Evolutionary conservation across 768 basidiomycete species (phyloP).

Genomic region (Rhodotorula babjevae): DNA sequence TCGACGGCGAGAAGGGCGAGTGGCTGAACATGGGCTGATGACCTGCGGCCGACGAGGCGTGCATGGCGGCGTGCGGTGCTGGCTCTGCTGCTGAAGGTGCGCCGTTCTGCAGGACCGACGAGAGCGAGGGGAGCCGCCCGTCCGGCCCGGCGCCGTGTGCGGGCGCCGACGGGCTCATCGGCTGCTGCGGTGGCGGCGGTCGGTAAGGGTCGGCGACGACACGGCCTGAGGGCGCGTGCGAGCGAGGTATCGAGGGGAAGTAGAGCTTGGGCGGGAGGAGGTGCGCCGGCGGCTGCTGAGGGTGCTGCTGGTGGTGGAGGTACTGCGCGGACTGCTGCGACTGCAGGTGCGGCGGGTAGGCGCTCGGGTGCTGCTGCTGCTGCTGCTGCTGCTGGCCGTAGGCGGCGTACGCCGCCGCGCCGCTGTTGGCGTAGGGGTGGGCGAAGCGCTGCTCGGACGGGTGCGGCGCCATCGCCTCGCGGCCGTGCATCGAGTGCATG

Average conservation of each 20-base stretch:
- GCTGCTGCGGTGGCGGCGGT: neutral
- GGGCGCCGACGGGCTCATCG: neutral
- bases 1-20: neutral
- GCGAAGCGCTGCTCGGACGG: neutral
- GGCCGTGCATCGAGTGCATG: neutral
- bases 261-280: constrained; percentile 24
- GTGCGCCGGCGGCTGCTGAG: neutral
- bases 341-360: neutral
- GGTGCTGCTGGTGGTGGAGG: neutral
- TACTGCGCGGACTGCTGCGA: neutral
- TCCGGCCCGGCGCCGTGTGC: neutral
- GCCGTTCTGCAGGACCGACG: neutral
- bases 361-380: too few species aligned
- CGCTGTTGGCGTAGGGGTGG: neutral
- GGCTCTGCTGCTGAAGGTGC: neutral
- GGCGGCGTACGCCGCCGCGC: neutral
- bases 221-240: neutral
- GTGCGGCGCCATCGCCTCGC: neutral
- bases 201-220: neutral
- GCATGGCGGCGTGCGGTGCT: neutral
- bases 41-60: neutral
- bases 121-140: constrained; percentile 22
- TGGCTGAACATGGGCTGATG: constrained; percentile 4
- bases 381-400: neutral
- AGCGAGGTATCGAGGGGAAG: constrained; percentile 21